Conservation (phyloP, 2,329 filamentous ascomycete genomes). For the Cercospora nicotianae region DNA sequence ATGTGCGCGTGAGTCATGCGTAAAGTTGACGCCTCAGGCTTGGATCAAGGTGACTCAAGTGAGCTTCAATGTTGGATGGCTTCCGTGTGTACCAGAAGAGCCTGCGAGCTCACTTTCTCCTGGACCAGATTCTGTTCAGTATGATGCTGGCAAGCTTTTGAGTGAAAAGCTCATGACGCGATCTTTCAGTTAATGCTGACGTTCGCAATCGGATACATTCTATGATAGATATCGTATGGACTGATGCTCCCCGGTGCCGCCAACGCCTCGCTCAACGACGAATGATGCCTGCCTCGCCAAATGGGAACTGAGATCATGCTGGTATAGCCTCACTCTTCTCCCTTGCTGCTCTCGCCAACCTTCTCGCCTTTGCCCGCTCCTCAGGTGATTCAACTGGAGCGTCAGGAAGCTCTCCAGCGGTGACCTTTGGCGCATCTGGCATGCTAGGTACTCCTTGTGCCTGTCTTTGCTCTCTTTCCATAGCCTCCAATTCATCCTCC, state of each 20-base stretch:
- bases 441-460: conserved; percentile 35
- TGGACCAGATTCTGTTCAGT: no score
- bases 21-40: neutral
- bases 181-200: neutral
- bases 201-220: neutral
- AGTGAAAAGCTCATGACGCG: neutral
- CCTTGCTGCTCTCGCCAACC: conserved; percentile 30
- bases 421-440: conserved; percentile 43
- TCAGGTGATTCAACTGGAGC: conserved; percentile 34
- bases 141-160: neutral
- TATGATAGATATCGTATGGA: neutral
- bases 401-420: conserved; percentile 35
- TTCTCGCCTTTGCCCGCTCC: conserved; percentile 33
- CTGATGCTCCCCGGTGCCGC: neutral
- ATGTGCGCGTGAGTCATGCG: neutral
- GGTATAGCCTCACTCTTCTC: conserved; percentile 30
- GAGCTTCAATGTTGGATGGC: neutral
- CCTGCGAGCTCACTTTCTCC: neutral
- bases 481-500: conserved; percentile 84
- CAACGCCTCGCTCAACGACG: conserved; percentile 13
- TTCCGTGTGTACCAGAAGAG: neutral
- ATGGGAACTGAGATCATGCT: conserved; percentile 19
- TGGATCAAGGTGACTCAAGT: neutral
- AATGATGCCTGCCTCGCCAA: neutral
- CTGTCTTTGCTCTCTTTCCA: conserved; percentile 63